Base-by-base conservation (phyloP, 2,329 filamentous ascomycete species). In the Diaporthe vaccinii region DNA sequence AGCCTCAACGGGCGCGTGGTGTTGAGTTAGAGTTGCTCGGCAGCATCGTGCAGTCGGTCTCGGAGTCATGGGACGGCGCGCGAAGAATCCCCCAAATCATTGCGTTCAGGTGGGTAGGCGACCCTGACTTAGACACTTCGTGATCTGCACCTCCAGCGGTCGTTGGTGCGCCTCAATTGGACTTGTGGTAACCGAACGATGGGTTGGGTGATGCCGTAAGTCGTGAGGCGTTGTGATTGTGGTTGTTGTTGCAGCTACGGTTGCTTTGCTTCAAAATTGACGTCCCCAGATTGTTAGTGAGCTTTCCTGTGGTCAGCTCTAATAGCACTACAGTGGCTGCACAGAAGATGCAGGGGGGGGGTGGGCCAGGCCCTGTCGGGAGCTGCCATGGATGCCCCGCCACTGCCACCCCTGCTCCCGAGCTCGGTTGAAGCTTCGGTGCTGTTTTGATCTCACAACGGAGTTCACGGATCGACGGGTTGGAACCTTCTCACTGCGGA, bases 11-110 rank as follows among this genome's bases (percentile, higher is more conserved):
- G 84, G 79, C 28, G 84, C 78, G 58, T 81, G 77, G 57, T 86
- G 79, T 59, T 85, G 84, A 78, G 83, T 83, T 76, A 86, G 85
- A 79, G 86, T 84, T 82, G 85, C 86, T 84, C 86, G 85, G 80
- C 84, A 86, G 85, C 67, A 72, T 76, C 55, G 70, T 73, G 62
- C 74, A 39, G 73, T 69, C 72, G 74, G 76, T 77, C 77, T 75
- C 71, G 79, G 78, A 61, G 75, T 34, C 75, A 76, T 75, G 73
- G 41, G 74, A 25, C 22, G 39, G 70, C 39, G 41, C 41, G 36
- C 57, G 34, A 49, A 44, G 20, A n/a, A 46, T 44, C 36, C 46
- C n/a, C 44, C 69, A 58, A 59, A 59, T 55, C 75, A 76, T 77
- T 44, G 53, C 39, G 46, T 6, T 61, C 46, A 53, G n/a, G 41